Evolutionary conservation across 2,329 filamentous ascomycete species (phyloP), one percentile per base, ranked within the genome.

Genomic region (Fusarium aywerte): DNA sequence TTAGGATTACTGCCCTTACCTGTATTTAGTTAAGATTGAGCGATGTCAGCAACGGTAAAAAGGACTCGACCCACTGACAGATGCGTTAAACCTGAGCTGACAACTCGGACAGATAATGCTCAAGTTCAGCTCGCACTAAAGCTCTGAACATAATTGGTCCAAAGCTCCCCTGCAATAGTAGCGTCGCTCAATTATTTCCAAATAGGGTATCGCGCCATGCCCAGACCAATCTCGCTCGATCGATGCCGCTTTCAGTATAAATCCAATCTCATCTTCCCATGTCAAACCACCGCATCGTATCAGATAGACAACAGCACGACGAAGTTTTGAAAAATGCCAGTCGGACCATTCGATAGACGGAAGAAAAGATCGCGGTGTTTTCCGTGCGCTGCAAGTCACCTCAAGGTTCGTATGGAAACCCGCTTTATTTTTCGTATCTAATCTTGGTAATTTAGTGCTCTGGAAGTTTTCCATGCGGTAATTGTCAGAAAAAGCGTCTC

Each of bases 271-370:
- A 18, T 4, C 21, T 10, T 23, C 21, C 23, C 10, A 9, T 11
- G 36, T 27, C 36, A 16, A 32, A 9, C 20, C 15, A 43, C 12
- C 21, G 21, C 27, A 23, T 1, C 49, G 6, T 25, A 33, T 18
- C 29, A 13, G 5, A 23, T 8, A 2, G 13, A 29, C 4, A 39
- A 29, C 13, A 18, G 18, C 11, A 18, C n/a, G 7, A 13, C n/a
- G 21, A 42, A 4, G 11, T 16, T 12, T 27, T 11, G 13, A 61
- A 50, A n/a, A 8, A 77, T 77, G 74, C 63, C 69, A 25, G 35
- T 77, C 1, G 77, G 77, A 0, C 77, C 76, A 3, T 79, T 78
- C 33, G 78, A 79, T 49, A 44, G 68, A 2, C 73, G 77, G 4
- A 75, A 68, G 44, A 76, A 70, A 51, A 68, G 74, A 29, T 78